Evolutionary conservation across 441 rosid species (phyloP).

Genomic region (Lepidium campestre): DNA sequence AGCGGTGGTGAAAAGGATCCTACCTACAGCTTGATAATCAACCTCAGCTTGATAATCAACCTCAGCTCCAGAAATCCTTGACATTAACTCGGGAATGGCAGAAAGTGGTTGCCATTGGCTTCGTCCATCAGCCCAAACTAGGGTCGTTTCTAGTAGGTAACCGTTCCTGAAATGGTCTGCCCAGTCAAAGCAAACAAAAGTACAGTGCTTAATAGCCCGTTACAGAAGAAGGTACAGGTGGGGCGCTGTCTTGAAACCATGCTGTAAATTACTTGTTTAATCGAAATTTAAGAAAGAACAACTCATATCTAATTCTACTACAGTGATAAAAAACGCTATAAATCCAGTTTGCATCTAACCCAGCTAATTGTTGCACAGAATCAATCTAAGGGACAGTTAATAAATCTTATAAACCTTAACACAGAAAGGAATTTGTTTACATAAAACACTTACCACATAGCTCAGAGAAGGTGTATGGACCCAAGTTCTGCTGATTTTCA

Average conservation of each 20-base stretch:
- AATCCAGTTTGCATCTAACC: neutral
- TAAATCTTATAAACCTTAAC: neutral
- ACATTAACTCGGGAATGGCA: constrained; percentile 53
- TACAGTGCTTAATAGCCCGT: constrained; percentile 39
- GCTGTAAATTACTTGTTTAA: constrained; percentile 1
- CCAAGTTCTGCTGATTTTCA: constrained; percentile 25
- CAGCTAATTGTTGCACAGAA: neutral
- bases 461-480: constrained; percentile 29
- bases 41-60: constrained; percentile 25
- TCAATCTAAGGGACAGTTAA: neutral
- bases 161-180: constrained; percentile 85
- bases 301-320: neutral
- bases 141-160: constrained; percentile 55
- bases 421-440: neutral
- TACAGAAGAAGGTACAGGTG: constrained; percentile 41
- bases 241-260: constrained; percentile 35
- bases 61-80: constrained; percentile 39
- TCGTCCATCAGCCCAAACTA: constrained; percentile 86
- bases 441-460: constrained; percentile 24
- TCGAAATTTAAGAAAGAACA: neutral
- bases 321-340: neutral
- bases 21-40: constrained; percentile 37
- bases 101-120: constrained; percentile 78
- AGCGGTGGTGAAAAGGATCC: neutral
- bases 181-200: constrained; percentile 51